Conservation (phyloP, 1,139 yeast species). For the Hyphopichia buzzinii region DNA sequence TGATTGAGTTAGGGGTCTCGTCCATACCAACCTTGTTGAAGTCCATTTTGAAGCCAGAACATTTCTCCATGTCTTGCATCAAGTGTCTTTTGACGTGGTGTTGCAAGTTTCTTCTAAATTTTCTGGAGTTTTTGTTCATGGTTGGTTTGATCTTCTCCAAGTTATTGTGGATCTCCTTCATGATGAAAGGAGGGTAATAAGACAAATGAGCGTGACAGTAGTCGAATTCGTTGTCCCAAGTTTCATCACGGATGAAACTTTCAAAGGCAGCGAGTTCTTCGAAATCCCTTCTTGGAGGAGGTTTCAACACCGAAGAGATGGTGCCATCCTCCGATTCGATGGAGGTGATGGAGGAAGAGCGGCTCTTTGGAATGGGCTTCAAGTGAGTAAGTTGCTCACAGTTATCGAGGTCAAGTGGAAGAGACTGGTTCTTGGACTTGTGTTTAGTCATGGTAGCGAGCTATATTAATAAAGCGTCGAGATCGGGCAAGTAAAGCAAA, state of each 20-base stretch:
- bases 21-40: constrained; percentile 49
- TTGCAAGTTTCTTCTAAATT: constrained; percentile 70
- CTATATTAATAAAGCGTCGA: not conserved
- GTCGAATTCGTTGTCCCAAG: constrained; percentile 74
- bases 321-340: constrained; percentile 37
- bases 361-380: constrained; percentile 38
- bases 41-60: constrained; percentile 57
- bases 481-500: not conserved
- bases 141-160: constrained; percentile 73
- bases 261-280: constrained; percentile 66
- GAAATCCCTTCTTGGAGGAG: constrained; percentile 50
- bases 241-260: constrained; percentile 63
- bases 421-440: constrained; percentile 23
- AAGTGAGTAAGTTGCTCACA: constrained; percentile 42
- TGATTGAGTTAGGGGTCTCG: constrained; percentile 43
- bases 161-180: constrained; percentile 65
- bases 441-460: constrained; percentile 16
- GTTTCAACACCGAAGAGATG: constrained; percentile 29
- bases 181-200: constrained; percentile 71
- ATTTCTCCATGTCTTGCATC: constrained; percentile 60
- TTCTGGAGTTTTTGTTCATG: constrained; percentile 67
- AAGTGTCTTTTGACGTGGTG: constrained; percentile 74
- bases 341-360: constrained; percentile 30
- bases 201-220: constrained; percentile 63
- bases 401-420: constrained; percentile 35